Percentiles rank a stretch among this genome's conserved stretches.
Conservation (phyloP, 208 protist species). For the Leishmania arabica region DNA sequence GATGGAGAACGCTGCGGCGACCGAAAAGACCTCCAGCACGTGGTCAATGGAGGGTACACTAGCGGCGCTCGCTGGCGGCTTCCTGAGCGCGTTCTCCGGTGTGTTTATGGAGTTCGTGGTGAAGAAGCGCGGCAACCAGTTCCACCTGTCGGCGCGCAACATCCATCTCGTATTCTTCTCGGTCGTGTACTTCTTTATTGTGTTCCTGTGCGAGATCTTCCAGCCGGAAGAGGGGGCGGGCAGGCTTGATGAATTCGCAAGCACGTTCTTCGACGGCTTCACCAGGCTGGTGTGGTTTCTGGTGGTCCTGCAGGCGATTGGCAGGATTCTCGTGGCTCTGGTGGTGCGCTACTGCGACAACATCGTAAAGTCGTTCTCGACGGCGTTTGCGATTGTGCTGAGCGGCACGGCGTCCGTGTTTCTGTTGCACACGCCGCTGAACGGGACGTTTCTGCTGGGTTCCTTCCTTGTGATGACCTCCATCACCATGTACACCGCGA, state of each 20-base stretch:
- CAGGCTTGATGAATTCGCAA: background rate
- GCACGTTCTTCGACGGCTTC: constrained; percentile 60
- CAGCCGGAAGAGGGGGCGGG: background rate
- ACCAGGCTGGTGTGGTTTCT: constrained; percentile 52
- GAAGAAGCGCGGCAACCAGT: constrained; percentile 42
- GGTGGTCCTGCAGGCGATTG: constrained; percentile 56
- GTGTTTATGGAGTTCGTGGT: constrained; percentile 67
- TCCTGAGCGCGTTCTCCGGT: constrained; percentile 50
- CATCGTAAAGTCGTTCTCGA: constrained; percentile 77
- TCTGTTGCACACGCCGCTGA: constrained; percentile 36
- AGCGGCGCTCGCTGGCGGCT: constrained; percentile 33
- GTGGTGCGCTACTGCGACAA: constrained; percentile 77
- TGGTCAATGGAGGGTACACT: constrained; percentile 38
- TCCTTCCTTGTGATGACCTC: constrained; percentile 30
- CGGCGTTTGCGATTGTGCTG: constrained; percentile 47
- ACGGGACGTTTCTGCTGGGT: constrained; percentile 33
- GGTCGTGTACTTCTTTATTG: constrained; percentile 26
- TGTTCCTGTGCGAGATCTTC: constrained; percentile 1
- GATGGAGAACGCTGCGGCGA: background rate
- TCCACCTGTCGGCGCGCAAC: constrained; percentile 34
- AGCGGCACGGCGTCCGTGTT: constrained; percentile 40
- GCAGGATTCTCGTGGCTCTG: constrained; percentile 65
- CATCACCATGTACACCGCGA: constrained; percentile 41
- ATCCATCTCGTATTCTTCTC: constrained; percentile 52
- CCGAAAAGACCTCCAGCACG: constrained; percentile 6